A percentile compares a stretch with the other conserved stretches of the same genome.
Conservation (phyloP, 352 stramenopile genomes). For the Phytophthora palmivora region DNA sequence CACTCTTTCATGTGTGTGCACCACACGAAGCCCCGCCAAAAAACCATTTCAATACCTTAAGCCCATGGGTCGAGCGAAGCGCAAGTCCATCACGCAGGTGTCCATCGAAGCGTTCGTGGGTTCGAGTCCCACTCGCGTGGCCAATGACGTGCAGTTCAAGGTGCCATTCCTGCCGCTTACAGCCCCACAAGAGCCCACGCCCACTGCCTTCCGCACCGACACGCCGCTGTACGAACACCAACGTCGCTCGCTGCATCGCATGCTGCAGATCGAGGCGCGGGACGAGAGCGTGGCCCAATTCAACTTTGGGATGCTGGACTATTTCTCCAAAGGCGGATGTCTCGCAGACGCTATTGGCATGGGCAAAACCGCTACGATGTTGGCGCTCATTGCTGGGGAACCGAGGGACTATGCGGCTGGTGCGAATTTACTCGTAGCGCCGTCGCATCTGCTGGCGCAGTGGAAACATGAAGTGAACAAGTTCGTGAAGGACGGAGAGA, state of each 20-base stretch:
- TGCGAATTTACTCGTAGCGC: conserved; percentile 77
- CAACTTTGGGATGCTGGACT: conserved; percentile 81
- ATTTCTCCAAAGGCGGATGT: conserved; percentile 74
- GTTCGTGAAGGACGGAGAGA: conserved; percentile 67
- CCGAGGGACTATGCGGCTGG: conserved; percentile 53
- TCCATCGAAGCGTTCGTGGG: conserved; percentile 69
- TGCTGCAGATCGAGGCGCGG: conserved; percentile 81
- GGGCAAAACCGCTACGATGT: conserved; percentile 86
- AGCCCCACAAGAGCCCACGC: conserved; percentile 69
- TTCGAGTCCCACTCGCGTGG: conserved; percentile 33
- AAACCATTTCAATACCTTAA: not conserved
- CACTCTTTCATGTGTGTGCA: not conserved
- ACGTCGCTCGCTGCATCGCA: conserved; percentile 83
- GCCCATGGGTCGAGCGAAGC: conserved; percentile 28
- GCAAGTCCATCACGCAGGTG: conserved; percentile 46
- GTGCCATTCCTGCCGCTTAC: conserved; percentile 86
- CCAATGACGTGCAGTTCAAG: conserved; percentile 80
- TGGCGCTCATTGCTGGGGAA: conserved; percentile 76
- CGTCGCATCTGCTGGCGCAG: conserved; percentile 81
- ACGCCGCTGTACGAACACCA: conserved; percentile 84
- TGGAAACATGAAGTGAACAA: conserved; percentile 86
- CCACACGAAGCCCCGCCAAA: conserved; percentile 6
- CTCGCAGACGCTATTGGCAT: conserved; percentile 85
- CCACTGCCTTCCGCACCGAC: conserved; percentile 48
- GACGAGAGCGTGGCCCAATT: conserved; percentile 70